Evolutionary conservation across 2,329 filamentous ascomycete species (phyloP).

Genomic region (Annulohypoxylon truncatum): DNA sequence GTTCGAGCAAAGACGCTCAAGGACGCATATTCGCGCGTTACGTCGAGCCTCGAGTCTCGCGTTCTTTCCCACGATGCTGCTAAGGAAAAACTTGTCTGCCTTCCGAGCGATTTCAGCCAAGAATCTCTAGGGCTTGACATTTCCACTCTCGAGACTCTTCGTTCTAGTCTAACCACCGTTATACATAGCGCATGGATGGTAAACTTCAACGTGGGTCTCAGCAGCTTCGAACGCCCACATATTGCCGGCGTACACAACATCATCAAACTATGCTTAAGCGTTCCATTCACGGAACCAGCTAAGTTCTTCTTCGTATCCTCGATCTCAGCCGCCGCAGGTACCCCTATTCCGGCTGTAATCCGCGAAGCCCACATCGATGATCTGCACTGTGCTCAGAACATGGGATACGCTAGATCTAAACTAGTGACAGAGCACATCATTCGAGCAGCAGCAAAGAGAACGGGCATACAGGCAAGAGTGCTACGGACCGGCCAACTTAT

Average conservation of each 20-base stretch:
- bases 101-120: slow-evolving; percentile 57
- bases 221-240: slow-evolving; percentile 60
- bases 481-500: slow-evolving; percentile 60
- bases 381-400: slow-evolving; percentile 57
- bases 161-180: slow-evolving; percentile 53
- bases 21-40: slow-evolving; percentile 48
- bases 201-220: slow-evolving; percentile 64
- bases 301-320: slow-evolving; percentile 60
- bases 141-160: slow-evolving; percentile 46
- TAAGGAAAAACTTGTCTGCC: slow-evolving; percentile 51
- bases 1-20: slow-evolving; percentile 57
- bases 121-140: slow-evolving; percentile 54
- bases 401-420: slow-evolving; percentile 65
- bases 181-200: slow-evolving; percentile 66
- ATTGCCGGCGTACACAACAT: slow-evolving; percentile 60
- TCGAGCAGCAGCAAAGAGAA: slow-evolving; percentile 46
- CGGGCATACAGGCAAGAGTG: slow-evolving; percentile 51
- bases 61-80: slow-evolving; percentile 53
- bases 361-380: slow-evolving; percentile 53
- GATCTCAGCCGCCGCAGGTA: slow-evolving; percentile 55
- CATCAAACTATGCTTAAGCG: slow-evolving; percentile 54
- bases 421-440: slow-evolving; percentile 61
- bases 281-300: slow-evolving; percentile 50
- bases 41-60: slow-evolving; percentile 48
- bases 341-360: slow-evolving; percentile 52